Evolutionary conservation across 306 rosid species (phyloP).

Genomic region (Senna tora): DNA sequence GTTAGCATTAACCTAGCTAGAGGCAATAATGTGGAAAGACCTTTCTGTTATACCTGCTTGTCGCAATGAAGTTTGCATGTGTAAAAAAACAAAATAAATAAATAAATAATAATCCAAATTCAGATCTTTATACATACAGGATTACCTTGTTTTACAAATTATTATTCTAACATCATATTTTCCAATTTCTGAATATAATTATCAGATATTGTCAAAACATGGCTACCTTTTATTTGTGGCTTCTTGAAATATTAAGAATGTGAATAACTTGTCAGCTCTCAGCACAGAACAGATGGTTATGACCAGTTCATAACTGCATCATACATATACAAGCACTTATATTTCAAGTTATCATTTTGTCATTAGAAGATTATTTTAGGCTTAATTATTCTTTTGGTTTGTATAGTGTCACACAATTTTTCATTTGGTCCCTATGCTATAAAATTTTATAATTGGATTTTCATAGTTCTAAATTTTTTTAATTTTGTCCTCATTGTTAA

Average conservation of each 20-base stretch:
- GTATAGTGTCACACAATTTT: too few relatives aligned
- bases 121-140: not conserved
- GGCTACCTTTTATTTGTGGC: not conserved
- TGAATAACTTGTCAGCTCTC: constrained; percentile 5
- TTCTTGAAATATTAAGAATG: not conserved
- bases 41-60: not conserved
- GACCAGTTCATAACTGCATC: not conserved
- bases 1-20: not conserved
- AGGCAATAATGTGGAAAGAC: not conserved
- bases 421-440: too few relatives aligned
- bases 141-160: not conserved
- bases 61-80: constrained; percentile 8
- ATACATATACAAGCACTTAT: not conserved
- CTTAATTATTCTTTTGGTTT: too few relatives aligned
- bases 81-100: not conserved
- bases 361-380: not conserved
- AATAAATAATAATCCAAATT: too few relatives aligned
- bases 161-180: not conserved
- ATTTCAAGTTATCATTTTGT: constrained; percentile 5
- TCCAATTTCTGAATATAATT: not conserved
- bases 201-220: not conserved
- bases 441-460: too few relatives aligned
- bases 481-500: too few relatives aligned
- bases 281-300: not conserved
- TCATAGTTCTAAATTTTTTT: too few relatives aligned